Evolutionary conservation across 2,329 filamentous ascomycete genomes (phyloP).

Genomic region (Chalaropsis thielavioides): DNA sequence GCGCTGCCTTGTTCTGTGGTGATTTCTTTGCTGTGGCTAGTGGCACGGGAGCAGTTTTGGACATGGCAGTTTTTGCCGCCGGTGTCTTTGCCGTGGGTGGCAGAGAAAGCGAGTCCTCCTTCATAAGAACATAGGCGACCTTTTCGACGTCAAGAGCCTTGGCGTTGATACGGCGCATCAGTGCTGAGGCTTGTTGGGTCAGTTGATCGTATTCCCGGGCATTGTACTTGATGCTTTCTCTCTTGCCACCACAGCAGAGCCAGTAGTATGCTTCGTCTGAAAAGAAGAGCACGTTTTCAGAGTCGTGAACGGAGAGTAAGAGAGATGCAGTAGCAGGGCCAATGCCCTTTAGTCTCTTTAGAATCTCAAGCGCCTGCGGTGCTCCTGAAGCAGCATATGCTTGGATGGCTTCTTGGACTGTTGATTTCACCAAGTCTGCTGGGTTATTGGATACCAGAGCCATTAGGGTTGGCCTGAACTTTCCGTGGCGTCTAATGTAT

Average conservation of each 20-base stretch:
- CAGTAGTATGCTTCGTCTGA: constrained; percentile 67
- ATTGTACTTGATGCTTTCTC: constrained; percentile 50
- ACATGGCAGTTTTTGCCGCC: background rate
- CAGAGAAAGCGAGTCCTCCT: background rate
- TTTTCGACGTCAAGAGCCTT: constrained; percentile 51
- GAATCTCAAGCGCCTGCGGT: constrained; percentile 35
- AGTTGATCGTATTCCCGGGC: constrained; percentile 52
- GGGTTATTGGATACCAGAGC: constrained; percentile 48
- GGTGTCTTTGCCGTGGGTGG: background rate
- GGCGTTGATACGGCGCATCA: constrained; percentile 38
- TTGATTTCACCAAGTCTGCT: constrained; percentile 28
- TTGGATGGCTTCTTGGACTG: constrained; percentile 38
- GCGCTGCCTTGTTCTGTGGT: background rate
- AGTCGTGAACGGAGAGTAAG: constrained; percentile 50
- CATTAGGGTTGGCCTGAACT: constrained; percentile 46
- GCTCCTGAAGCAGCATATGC: constrained; percentile 29
- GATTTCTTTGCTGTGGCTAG: constrained; percentile 9
- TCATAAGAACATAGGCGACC: constrained; percentile 46
- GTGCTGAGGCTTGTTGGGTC: constrained; percentile 27
- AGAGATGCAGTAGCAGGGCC: constrained; percentile 69
- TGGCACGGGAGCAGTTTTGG: constrained; percentile 17
- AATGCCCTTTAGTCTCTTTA: constrained; percentile 54
- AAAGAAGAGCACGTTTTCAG: constrained; percentile 53
- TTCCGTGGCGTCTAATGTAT: constrained; percentile 40
- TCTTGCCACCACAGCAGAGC: constrained; percentile 43